Evolutionary conservation across 2,329 filamentous ascomycete genomes (phyloP).

Genomic region (Colletotrichum godetiae): DNA sequence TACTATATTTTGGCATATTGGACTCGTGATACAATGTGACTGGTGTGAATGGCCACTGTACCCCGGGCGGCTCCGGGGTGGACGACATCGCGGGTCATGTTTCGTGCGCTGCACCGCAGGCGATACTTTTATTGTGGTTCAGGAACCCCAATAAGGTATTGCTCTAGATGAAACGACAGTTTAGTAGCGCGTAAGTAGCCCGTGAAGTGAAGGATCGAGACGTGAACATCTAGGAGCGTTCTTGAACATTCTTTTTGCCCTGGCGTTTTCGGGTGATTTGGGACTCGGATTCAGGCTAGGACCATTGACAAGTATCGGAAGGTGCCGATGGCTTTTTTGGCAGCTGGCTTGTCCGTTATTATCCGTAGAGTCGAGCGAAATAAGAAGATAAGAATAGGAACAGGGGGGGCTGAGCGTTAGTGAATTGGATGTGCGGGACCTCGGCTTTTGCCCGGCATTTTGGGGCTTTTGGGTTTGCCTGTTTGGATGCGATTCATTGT

Average conservation of each 20-base stretch:
- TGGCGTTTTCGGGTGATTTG: neutral
- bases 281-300: neutral
- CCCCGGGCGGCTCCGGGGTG: neutral
- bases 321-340: neutral
- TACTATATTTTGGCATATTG: neutral
- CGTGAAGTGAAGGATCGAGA: neutral
- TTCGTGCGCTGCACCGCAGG: neutral
- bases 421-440: conserved; percentile 2
- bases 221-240: neutral
- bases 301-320: neutral
- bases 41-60: neutral
- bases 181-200: neutral
- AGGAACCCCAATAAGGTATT: no score
- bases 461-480: neutral
- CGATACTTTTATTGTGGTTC: no score
- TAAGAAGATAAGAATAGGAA: neutral
- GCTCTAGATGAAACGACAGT: neutral
- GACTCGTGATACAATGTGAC: neutral
- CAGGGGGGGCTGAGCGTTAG: neutral
- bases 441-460: conserved; percentile 30
- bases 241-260: neutral
- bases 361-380: no score
- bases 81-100: neutral
- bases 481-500: neutral
- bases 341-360: neutral